A percentile compares a stretch with the other conserved stretches of the same genome.
Evolutionary conservation across 2,329 filamentous ascomycete genomes (phyloP).

Genomic region (Mycosphaerella arachidis): DNA sequence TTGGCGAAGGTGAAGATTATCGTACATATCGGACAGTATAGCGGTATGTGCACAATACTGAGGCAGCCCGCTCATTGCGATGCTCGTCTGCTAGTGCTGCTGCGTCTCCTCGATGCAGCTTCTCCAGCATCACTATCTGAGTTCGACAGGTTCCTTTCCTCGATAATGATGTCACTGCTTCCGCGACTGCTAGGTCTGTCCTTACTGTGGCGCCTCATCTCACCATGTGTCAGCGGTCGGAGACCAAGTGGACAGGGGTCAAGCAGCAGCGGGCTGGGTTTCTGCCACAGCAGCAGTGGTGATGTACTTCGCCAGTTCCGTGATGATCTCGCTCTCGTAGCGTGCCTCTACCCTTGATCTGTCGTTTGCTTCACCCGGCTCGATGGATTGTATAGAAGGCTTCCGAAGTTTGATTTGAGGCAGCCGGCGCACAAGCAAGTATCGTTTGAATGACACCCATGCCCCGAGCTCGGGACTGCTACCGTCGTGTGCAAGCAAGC

Average conservation of each 20-base stretch:
- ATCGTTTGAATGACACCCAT: constrained; percentile 37
- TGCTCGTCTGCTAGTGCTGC: constrained; percentile 1
- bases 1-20: not conserved
- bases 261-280: constrained; percentile 28
- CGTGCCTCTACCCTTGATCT: not conserved
- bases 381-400: constrained; percentile 6
- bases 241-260: constrained; percentile 13
- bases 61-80: not conserved
- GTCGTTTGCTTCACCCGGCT: constrained; percentile 10
- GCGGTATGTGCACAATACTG: not conserved
- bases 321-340: constrained; percentile 30
- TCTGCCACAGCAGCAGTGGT: constrained; percentile 37
- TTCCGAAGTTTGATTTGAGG: constrained; percentile 25
- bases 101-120: not conserved
- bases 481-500: constrained; percentile 26
- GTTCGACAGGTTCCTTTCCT: constrained; percentile 36
- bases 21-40: too few relatives aligned
- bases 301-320: constrained; percentile 32
- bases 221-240: constrained; percentile 8
- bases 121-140: constrained; percentile 34
- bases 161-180: constrained; percentile 38
- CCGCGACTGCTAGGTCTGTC: constrained; percentile 33
- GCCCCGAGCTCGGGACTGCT: constrained; percentile 38
- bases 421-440: constrained; percentile 41
- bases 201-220: constrained; percentile 22